Percentiles rank a stretch among this genome's conserved stretches.
These are phyloP conservation scores for Xylona heveae DNA, from an alignment of 495 filamentous ascomycete genomes.

Conservation along the genomic window DNA sequence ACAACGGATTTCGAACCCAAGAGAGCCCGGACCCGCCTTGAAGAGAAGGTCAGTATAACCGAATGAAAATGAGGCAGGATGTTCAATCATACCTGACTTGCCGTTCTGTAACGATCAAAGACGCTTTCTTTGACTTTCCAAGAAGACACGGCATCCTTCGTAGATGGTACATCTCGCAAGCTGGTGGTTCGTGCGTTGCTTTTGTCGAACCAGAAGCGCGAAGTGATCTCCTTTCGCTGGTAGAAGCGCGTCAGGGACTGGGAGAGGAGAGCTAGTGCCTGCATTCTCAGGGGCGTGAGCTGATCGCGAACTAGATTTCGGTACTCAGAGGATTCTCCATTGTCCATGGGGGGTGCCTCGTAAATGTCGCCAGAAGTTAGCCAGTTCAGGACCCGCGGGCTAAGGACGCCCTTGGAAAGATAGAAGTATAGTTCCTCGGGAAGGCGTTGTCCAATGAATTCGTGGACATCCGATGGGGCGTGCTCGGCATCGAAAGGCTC, in stretches of 20 bases:
- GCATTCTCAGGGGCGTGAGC: constrained; percentile 47
- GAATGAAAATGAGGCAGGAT: neutral
- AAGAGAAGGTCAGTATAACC: neutral
- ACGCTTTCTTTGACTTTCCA: constrained; percentile 51
- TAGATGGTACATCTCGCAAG: constrained; percentile 29
- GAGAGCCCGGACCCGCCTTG: constrained; percentile 26
- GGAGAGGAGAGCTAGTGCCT: constrained; percentile 53
- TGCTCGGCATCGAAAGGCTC: constrained; percentile 45
- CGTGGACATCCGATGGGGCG: constrained; percentile 61
- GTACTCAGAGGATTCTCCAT: constrained; percentile 61
- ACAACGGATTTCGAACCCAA: constrained; percentile 33
- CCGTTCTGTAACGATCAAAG: constrained; percentile 21
- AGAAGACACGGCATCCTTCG: constrained; percentile 35
- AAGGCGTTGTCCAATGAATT: constrained; percentile 72
- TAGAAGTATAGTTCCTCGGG: constrained; percentile 89
- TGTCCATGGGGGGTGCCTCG: constrained; percentile 59
- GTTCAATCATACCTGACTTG: neutral
- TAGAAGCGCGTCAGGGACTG: constrained; percentile 65
- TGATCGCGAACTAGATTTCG: constrained; percentile 50
- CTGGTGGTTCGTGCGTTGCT: constrained; percentile 40
- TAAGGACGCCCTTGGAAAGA: constrained; percentile 60
- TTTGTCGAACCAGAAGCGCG: constrained; percentile 72
- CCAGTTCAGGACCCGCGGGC: constrained; percentile 60
- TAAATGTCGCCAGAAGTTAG: constrained; percentile 55
- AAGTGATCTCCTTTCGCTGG: constrained; percentile 47